Percentiles rank a stretch among this genome's conserved stretches.
Evolutionary conservation across 805 yeast genomes (phyloP).

Genomic region (Saturnispora hagleri): DNA sequence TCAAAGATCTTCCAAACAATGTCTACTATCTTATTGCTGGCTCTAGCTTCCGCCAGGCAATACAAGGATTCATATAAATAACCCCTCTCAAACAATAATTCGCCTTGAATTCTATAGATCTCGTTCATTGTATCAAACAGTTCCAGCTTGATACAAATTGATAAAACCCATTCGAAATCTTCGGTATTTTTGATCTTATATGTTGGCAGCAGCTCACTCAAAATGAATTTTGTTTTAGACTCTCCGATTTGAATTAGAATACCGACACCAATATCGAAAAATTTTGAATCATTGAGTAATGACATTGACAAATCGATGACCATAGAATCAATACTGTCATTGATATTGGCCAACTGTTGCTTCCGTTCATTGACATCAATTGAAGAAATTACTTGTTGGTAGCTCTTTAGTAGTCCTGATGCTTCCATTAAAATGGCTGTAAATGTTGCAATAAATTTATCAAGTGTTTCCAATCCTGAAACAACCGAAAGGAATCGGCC

Average conservation of each 20-base stretch:
- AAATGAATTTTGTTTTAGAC: constrained; percentile 33
- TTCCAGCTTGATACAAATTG: constrained; percentile 61
- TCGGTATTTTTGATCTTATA: constrained; percentile 58
- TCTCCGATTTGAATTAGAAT: constrained; percentile 41
- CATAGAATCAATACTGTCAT: constrained; percentile 28
- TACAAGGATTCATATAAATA: constrained; percentile 50
- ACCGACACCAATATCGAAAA: constrained; percentile 66
- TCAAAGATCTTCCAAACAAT: constrained; percentile 57
- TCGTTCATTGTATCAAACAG: constrained; percentile 48
- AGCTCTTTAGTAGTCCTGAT: constrained; percentile 44
- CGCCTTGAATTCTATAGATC: constrained; percentile 47
- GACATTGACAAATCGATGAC: constrained; percentile 46
- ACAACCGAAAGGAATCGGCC: constrained; percentile 50
- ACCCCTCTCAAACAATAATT: constrained; percentile 20
- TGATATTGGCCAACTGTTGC: constrained; percentile 10
- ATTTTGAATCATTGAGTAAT: constrained; percentile 40
- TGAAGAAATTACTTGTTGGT: constrained; percentile 16
- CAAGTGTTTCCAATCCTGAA: constrained; percentile 49
- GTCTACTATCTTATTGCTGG: constrained; percentile 39
- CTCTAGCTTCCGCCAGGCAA: constrained; percentile 57
- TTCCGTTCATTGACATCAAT: not conserved
- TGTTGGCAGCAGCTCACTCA: constrained; percentile 51
- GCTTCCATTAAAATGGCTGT: constrained; percentile 54
- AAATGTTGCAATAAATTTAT: constrained; percentile 55
- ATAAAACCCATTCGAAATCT: constrained; percentile 71